Percentiles rank a stretch among this genome's conserved stretches.
Evolutionary conservation across 2,329 filamentous ascomycete species (phyloP).

Genomic region (Penicillium sp.): DNA sequence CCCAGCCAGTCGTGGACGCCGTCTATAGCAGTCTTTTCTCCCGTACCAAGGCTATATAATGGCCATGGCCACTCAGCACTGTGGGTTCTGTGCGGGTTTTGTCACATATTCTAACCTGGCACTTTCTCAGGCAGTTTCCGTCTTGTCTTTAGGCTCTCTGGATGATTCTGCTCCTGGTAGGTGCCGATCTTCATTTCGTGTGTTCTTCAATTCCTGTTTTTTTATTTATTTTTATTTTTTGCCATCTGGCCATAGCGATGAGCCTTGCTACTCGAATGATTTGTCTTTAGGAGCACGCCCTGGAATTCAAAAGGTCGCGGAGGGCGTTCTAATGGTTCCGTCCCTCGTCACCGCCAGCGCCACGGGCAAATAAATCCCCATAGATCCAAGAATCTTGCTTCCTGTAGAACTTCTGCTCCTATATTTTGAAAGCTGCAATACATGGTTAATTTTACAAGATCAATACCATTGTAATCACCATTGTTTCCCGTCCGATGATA

Average conservation of each 20-base stretch:
- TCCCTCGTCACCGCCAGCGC: not conserved
- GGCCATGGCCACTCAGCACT: constrained; percentile 19
- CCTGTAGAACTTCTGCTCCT: not conserved
- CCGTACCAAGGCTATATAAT: constrained; percentile 78
- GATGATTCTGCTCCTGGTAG: constrained; percentile 43
- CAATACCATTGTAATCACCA: not conserved
- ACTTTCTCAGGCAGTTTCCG: constrained; percentile 25
- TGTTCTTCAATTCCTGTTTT: constrained; percentile 10
- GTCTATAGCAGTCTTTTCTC: constrained; percentile 98
- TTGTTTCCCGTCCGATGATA: too few relatives aligned
- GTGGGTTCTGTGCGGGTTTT: constrained; percentile 35
- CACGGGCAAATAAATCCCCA: not conserved
- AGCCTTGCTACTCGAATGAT: constrained; percentile 34
- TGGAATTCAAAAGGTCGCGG: not conserved
- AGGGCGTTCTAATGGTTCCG: constrained; percentile 5
- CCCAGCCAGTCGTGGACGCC: constrained; percentile 94
- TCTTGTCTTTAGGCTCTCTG: constrained; percentile 30
- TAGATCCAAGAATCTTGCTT: not conserved
- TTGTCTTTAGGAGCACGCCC: constrained; percentile 24
- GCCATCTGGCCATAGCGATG: constrained; percentile 25
- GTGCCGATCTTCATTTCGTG: constrained; percentile 35
- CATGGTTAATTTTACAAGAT: not conserved
- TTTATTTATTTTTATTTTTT: not conserved
- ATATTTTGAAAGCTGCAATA: not conserved
- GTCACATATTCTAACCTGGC: constrained; percentile 35